Conservation (phyloP, 2,329 filamentous ascomycete species). For the Ustulina deusta region DNA sequence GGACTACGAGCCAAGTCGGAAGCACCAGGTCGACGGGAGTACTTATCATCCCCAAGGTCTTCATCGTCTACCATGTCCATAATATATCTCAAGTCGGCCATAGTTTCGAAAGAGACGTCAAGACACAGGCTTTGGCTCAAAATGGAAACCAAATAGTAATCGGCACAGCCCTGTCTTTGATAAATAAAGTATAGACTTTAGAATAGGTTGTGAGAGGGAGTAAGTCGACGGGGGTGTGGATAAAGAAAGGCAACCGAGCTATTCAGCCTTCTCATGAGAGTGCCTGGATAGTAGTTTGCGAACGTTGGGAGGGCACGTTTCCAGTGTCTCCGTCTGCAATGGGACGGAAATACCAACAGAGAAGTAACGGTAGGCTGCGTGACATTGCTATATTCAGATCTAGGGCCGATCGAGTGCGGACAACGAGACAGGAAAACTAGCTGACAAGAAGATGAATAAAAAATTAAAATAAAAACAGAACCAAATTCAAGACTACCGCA, state of each 20-base stretch:
- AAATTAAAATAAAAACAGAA: constrained; percentile 37
- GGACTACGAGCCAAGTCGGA: constrained; percentile 53
- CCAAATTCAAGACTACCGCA: constrained; percentile 37
- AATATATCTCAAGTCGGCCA: constrained; percentile 68
- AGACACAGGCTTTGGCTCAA: constrained; percentile 38
- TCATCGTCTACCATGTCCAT: constrained; percentile 66
- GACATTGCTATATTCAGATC: constrained; percentile 58
- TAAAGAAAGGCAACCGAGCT: constrained; percentile 51
- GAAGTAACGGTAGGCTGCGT: constrained; percentile 52
- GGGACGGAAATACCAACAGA: constrained; percentile 54
- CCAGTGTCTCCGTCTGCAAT: constrained; percentile 53
- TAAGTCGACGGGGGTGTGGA: constrained; percentile 46
- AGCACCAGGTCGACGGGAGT: constrained; percentile 55
- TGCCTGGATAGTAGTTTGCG: constrained; percentile 43
- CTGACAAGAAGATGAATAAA: constrained; percentile 38
- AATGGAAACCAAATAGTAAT: constrained; percentile 53
- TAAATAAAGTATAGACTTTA: constrained; percentile 50
- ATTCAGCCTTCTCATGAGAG: constrained; percentile 54
- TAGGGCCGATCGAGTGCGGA: constrained; percentile 48
- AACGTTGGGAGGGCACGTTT: constrained; percentile 49
- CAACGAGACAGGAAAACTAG: constrained; percentile 43
- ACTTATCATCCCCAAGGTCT: constrained; percentile 60
- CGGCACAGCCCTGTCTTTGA: constrained; percentile 51
- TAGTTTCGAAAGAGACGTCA: constrained; percentile 34
- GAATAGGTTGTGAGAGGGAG: constrained; percentile 49